Evolutionary conservation across 805 yeast species (phyloP).

Genomic region (Schizosaccharomyces lindneri): DNA sequence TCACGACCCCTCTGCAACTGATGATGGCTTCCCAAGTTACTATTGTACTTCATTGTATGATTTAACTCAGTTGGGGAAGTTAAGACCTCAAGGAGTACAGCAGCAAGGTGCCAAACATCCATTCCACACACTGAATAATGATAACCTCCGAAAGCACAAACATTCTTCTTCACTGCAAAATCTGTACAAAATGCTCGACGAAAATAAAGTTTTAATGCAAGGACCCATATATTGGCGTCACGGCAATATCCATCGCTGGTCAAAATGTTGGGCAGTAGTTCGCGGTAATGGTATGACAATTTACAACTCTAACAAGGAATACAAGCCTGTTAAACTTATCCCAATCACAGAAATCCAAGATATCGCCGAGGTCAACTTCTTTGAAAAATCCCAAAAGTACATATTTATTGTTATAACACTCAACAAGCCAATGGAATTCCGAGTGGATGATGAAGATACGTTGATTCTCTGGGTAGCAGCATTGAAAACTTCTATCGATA

Average conservation of each 20-base stretch:
- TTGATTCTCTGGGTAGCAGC: background rate
- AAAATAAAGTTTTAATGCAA: conserved; percentile 18
- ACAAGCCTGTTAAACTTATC: conserved; percentile 15
- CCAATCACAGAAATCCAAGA: conserved; percentile 19
- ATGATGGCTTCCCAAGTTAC: background rate
- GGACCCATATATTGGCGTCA: conserved; percentile 21
- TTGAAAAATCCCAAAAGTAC: background rate
- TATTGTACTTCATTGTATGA: background rate
- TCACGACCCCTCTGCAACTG: background rate
- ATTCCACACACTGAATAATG: background rate
- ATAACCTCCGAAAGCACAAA: background rate
- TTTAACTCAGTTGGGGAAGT: background rate
- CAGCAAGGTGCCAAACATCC: background rate
- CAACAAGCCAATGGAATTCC: background rate
- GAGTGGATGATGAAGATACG: background rate
- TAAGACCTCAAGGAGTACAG: background rate
- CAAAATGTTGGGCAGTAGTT: conserved; percentile 19
- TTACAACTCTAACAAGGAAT: conserved; percentile 15
- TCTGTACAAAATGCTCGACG: conserved; percentile 4
- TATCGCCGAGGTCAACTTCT: conserved; percentile 26
- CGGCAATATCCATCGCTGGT: conserved; percentile 26
- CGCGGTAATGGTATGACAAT: conserved; percentile 20
- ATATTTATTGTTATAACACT: background rate
- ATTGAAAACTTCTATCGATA: background rate
- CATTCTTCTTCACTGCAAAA: conserved; percentile 3